Conservation (phyloP, 1,139 yeast species). For the Scheffersomyces lignicola region DNA sequence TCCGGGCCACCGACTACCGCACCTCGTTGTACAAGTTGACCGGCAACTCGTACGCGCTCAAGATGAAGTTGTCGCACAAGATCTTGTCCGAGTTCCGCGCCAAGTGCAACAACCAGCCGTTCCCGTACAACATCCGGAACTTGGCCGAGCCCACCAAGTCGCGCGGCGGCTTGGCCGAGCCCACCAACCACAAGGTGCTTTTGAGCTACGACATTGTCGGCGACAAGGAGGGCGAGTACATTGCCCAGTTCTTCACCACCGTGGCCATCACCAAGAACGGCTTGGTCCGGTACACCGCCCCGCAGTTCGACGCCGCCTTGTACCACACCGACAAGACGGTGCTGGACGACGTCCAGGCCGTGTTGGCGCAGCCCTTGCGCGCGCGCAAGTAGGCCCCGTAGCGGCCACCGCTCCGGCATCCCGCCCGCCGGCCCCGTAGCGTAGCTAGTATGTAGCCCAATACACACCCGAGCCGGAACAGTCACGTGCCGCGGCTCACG, state of each 20-base stretch:
- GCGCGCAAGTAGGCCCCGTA: constrained; percentile 58
- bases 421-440: no score
- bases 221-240: constrained; percentile 67
- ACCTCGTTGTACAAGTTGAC: constrained; percentile 76
- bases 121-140: constrained; percentile 71
- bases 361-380: constrained; percentile 57
- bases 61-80: constrained; percentile 71
- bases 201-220: constrained; percentile 69
- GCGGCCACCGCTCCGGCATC: no score
- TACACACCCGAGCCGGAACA: no score
- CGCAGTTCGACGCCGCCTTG: constrained; percentile 49
- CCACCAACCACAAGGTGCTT: constrained; percentile 66
- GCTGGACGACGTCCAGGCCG: constrained; percentile 47
- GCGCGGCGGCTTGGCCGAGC: constrained; percentile 76
- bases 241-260: constrained; percentile 78
- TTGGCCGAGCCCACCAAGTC: constrained; percentile 71
- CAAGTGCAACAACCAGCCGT: constrained; percentile 59
- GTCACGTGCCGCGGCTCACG: no score
- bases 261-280: constrained; percentile 77
- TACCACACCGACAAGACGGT: constrained; percentile 62
- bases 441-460: no score
- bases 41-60: constrained; percentile 66
- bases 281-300: constrained; percentile 64
- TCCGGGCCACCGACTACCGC: constrained; percentile 57
- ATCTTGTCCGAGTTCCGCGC: constrained; percentile 65